These are phyloP conservation scores for Lachnellula occidentalis DNA, from an alignment of 2,329 filamentous ascomycete species.

Conservation along the genomic window DNA sequence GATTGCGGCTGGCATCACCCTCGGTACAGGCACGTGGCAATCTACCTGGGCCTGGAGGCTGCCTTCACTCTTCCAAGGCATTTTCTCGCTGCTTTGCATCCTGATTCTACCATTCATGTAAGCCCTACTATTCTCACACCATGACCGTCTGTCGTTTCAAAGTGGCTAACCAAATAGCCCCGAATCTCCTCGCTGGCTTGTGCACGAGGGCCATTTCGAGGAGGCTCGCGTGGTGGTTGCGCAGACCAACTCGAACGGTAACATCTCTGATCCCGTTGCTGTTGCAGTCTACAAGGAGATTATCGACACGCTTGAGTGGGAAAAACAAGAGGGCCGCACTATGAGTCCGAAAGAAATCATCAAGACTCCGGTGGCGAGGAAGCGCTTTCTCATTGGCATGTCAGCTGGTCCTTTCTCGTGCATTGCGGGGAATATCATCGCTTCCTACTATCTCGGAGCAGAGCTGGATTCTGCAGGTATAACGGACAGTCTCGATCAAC, in stretches of 20 bases:
- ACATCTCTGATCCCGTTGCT: slow-evolving; percentile 24
- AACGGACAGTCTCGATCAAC: slow-evolving; percentile 37
- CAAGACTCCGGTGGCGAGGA: slow-evolving; percentile 32
- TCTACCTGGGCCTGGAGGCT: slow-evolving; percentile 35
- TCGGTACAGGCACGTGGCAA: slow-evolving; percentile 32
- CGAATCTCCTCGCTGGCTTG: slow-evolving; percentile 24
- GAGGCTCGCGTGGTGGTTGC: slow-evolving; percentile 17
- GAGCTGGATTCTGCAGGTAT: slow-evolving; percentile 43
- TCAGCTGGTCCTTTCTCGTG: slow-evolving; percentile 34
- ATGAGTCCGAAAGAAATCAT: slow-evolving; percentile 26
- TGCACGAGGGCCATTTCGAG: slow-evolving; percentile 30
- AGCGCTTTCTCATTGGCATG: slow-evolving; percentile 36
- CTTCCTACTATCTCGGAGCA: slow-evolving; percentile 34
- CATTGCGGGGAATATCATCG: slow-evolving; percentile 36
- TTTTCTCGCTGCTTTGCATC: slow-evolving; percentile 22
- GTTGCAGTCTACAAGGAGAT: slow-evolving; percentile 30
- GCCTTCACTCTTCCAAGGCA: slow-evolving; percentile 29
- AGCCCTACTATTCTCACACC: slow-evolving; percentile 8
- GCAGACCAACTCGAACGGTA: slow-evolving; percentile 40
- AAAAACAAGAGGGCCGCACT: slow-evolving; percentile 21
- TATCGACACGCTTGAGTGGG: slow-evolving; percentile 23
- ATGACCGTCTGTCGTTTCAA: background rate
- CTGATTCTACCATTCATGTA: slow-evolving; percentile 20
- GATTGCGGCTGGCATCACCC: slow-evolving; percentile 33
- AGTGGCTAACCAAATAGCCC: slow-evolving; percentile 34